Evolutionary conservation across 2,329 filamentous ascomycete genomes (phyloP), one percentile per base, ranked within the genome.

Genomic region (Ceratocystis alfenasii): DNA sequence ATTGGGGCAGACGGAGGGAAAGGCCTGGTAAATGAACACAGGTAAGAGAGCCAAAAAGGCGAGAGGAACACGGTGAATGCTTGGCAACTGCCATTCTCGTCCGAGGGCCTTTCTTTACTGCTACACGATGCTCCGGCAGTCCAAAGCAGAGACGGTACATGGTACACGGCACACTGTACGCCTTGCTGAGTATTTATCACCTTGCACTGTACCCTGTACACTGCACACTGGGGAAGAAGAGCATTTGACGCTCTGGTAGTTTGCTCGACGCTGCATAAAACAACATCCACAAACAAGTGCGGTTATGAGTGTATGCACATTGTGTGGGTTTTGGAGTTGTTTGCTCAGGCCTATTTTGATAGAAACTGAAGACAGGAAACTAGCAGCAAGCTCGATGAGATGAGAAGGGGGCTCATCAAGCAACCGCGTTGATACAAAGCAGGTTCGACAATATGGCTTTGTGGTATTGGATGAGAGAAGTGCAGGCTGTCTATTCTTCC

Each of bases 41-140:
- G 15, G 53, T 8, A 57, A 17, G 17, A 30, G 25, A n/a, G 10
- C 53, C 53, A 33, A 57, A 36, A 33, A 57, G 22, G 53, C 7
- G 53, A 33, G 28, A 57, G 53, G 53, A 57, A n/a, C 25, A 57
- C 28, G 53, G 10, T 33, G 53, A 15, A n/a, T 30, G 28, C 28
- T 33, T 57, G 28, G 53, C 53, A 57, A 33, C 28, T 57, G 53
- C 25, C 25, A 36, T 57, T 57, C 53, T 57, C 53, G 53, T 57
- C 53, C 53, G 53, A 57, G 53, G 53, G 53, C 25, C 53, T 33
- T 57, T 57, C 53, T 57, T 33, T 33, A 30, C 28, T 33, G 53
- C 53, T 57, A 57, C 53, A 57, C 53, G 28, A 20, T 57, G 22
- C 53, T 30, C 22, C 28, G 5, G 53, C 25, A 33, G 17, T 7